These are phyloP conservation scores for Pythium insidiosum DNA, from an alignment of 352 stramenopile species.

Conservation along the genomic window DNA sequence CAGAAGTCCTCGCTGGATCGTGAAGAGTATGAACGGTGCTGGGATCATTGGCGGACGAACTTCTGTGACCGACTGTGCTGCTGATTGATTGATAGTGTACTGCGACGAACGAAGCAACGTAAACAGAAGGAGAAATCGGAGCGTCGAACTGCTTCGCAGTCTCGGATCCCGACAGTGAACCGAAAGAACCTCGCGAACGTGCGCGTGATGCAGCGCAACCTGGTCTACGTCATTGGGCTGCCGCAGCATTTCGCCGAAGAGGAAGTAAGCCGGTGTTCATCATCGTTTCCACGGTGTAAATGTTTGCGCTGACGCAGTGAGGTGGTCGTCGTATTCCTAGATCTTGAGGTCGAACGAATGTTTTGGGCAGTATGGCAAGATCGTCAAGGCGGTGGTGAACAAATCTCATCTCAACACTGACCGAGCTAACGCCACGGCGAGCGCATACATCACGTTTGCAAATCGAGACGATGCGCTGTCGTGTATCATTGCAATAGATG, in stretches of 20 bases:
- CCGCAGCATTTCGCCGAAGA: slow-evolving; percentile 80
- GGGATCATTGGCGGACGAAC: neutral
- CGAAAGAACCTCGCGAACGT: slow-evolving; percentile 85
- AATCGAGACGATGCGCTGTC: slow-evolving; percentile 86
- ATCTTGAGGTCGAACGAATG: slow-evolving; percentile 67
- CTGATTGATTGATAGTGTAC: slow-evolving; percentile 26
- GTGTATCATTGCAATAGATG: slow-evolving; percentile 90
- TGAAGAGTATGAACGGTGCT: slow-evolving; percentile 65
- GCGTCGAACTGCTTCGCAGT: slow-evolving; percentile 41
- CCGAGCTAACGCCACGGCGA: slow-evolving; percentile 66
- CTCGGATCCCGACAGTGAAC: slow-evolving; percentile 34
- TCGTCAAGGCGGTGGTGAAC: slow-evolving; percentile 91
- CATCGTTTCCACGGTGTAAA: neutral
- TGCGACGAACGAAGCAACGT: slow-evolving; percentile 70
- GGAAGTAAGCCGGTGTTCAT: no score
- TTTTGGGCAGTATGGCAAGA: slow-evolving; percentile 89
- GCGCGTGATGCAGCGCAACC: slow-evolving; percentile 90
- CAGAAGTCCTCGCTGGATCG: slow-evolving; percentile 91
- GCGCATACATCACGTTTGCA: slow-evolving; percentile 92
- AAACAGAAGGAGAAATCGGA: slow-evolving; percentile 84
- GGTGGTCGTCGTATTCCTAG: slow-evolving; percentile 15
- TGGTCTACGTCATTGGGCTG: slow-evolving; percentile 94
- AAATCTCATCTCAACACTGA: slow-evolving; percentile 69
- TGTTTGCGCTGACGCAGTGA: neutral
- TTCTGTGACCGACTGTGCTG: neutral